phyloP scores from a whole-genome alignment of 257 asterid species.

The Capsicum baccatum region DNA sequence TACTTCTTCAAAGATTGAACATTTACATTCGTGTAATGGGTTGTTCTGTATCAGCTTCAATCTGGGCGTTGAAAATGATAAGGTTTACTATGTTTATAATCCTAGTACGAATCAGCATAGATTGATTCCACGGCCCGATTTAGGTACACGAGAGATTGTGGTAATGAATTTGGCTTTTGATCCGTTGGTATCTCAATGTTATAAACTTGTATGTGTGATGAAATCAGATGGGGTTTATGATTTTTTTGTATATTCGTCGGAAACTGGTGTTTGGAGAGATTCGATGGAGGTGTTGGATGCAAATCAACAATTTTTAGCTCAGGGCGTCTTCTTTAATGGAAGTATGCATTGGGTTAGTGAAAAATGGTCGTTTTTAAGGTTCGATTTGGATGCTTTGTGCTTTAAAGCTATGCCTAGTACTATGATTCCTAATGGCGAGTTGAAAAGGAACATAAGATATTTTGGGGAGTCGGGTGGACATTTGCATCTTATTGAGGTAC shows the following conservation, averaged over 20 bases:
- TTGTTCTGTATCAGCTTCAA: conserved; percentile 1
- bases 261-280: conserved; percentile 29
- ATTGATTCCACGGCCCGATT: conserved; percentile 17
- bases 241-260: conserved; percentile 26
- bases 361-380: neutral
- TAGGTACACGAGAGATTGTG: neutral
- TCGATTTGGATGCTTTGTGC: conserved; percentile 24
- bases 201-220: conserved; percentile 25
- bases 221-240: neutral
- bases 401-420: neutral
- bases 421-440: neutral
- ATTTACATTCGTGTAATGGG: conserved; percentile 28
- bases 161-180: conserved; percentile 31
- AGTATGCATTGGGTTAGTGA: conserved; percentile 31
- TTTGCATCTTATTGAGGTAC: neutral
- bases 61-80: neutral
- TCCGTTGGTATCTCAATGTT: conserved; percentile 26
- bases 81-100: conserved; percentile 28
- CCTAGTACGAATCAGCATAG: conserved; percentile 28
- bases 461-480: conserved; percentile 30
- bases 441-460: neutral
- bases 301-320: neutral
- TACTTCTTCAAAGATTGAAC: neutral
- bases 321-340: conserved; percentile 29
- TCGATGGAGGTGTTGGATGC: neutral